Base-by-base conservation (phyloP, 2,329 filamentous ascomycete species). In the Paramyrothecium sp. region DNA sequence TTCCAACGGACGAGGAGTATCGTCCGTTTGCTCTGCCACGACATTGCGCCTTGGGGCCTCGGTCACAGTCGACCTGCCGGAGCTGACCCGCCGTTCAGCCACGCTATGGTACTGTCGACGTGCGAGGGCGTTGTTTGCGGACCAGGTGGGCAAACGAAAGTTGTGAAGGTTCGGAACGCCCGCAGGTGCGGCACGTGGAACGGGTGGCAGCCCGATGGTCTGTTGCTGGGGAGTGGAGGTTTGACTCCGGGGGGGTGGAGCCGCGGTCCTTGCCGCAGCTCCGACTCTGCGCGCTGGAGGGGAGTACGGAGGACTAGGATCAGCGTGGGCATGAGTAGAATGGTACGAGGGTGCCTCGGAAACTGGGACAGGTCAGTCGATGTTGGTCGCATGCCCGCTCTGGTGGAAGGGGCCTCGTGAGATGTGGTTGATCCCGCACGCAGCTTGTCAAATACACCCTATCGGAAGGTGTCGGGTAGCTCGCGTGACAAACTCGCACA, bases 321-420 rank as follows among this genome's bases (percentile, higher is more conserved):
- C 80, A 46, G 71, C 65, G 62, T 75, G 74, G n/a, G 73, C 76
- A 34, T 77, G 75, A 54, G 77, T 79, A 19, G 85, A 85, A 67
- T 85, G 83, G 67, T 89, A 88, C 1, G 86, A 86, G 4, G 87
- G 87, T 2, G 80, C 83, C 54, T 88, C 86, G 55, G 87, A 89
- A 60, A 83, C 83, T 86, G 62, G 53, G 41, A 38, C 30, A 33
- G 33, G 59, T 68, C 55, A 67, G 66, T 54, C 52, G 60, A 48
- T 23, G 33, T 33, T 58, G 58, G 47, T 62, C 61, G 61, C 59
- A 59, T 60, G 61, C 59, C 50, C 4, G 38, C 13, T 44, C 38
- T 16, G 4, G 13, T 23, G 16, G 53, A 55, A 54, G 46, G 51
- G n/a, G 50, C 50, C 54, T 63, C 41, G 41, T 51, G 41, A 10